phyloP scores from a whole-genome alignment of 176 grass and related monocot species.

The Typha latifolia region DNA sequence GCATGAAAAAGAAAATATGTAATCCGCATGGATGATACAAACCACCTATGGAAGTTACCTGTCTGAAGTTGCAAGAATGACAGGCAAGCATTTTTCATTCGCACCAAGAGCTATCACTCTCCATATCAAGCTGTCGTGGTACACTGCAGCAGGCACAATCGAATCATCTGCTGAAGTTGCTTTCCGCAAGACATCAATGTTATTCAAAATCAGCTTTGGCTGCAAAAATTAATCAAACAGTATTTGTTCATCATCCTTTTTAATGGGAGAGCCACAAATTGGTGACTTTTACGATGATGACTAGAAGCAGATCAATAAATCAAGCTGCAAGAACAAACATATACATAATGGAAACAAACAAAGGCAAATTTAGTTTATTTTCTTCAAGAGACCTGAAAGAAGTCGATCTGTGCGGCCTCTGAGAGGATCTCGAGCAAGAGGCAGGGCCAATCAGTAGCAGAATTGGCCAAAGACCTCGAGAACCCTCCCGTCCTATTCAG shows the following conservation, averaged over 20 bases:
- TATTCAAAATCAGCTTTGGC: slow-evolving; percentile 93
- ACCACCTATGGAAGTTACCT: slow-evolving; percentile 28
- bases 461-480: slow-evolving; percentile 65
- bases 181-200: slow-evolving; percentile 72
- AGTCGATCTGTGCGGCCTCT: slow-evolving; percentile 41
- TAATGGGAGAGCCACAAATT: no score
- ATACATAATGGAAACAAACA: not conserved
- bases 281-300: no score
- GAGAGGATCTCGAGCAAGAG: slow-evolving; percentile 81
- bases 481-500: slow-evolving; percentile 57
- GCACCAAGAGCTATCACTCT: slow-evolving; percentile 71
- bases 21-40: not conserved
- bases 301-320: no score
- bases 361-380: not conserved
- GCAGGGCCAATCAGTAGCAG: slow-evolving; percentile 76
- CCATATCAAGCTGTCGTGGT: slow-evolving; percentile 93
- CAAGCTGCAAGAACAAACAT: not conserved
- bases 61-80: slow-evolving; percentile 81
- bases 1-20: slow-evolving; percentile 2
- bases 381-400: slow-evolving; percentile 54
- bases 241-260: not conserved
- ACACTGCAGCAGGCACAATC: slow-evolving; percentile 52
- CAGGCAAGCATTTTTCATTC: slow-evolving; percentile 75
- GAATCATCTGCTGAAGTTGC: slow-evolving; percentile 44
- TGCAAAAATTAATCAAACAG: slow-evolving; percentile 16